phyloP scores from a whole-genome alignment of 306 rosid species.

The Citrullus colocynthis region DNA sequence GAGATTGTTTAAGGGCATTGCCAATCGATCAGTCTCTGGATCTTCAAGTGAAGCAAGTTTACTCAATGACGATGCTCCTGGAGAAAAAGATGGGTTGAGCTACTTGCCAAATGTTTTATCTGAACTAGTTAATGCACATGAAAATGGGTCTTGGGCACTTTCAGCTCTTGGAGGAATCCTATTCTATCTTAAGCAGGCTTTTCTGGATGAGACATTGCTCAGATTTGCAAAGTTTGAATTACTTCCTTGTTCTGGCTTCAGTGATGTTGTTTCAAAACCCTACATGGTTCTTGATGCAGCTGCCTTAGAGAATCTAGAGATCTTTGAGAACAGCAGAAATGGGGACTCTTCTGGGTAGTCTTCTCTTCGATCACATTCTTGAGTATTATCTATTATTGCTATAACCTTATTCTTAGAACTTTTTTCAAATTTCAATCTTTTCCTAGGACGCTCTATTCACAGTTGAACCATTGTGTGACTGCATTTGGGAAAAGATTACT shows the following conservation, averaged over 20 bases:
- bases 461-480: constrained; percentile 81
- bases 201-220: constrained; percentile 69
- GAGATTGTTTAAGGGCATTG: constrained; percentile 28
- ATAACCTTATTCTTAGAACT: constrained; percentile 22
- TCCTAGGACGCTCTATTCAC: constrained; percentile 75
- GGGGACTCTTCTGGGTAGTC: constrained; percentile 82
- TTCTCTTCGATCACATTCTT: constrained; percentile 5
- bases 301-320: constrained; percentile 89
- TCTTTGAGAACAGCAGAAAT: constrained; percentile 80
- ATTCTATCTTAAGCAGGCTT: constrained; percentile 87
- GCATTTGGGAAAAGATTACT: constrained; percentile 93
- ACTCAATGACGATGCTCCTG: constrained; percentile 2
- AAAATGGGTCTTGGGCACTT: constrained; percentile 57
- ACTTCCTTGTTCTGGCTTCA: constrained; percentile 62
- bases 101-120: constrained; percentile 58
- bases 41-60: constrained; percentile 12
- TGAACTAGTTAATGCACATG: constrained; percentile 44
- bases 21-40: constrained; percentile 16
- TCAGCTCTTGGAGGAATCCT: constrained; percentile 93
- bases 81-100: constrained; percentile 27
- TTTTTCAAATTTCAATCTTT: constrained; percentile 5
- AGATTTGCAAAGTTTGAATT: constrained; percentile 78
- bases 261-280: constrained; percentile 50
- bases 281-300: constrained; percentile 92
- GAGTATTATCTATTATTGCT: not conserved